phyloP scores from a whole-genome alignment of 129 eudicot species.

The Arctium minus region DNA sequence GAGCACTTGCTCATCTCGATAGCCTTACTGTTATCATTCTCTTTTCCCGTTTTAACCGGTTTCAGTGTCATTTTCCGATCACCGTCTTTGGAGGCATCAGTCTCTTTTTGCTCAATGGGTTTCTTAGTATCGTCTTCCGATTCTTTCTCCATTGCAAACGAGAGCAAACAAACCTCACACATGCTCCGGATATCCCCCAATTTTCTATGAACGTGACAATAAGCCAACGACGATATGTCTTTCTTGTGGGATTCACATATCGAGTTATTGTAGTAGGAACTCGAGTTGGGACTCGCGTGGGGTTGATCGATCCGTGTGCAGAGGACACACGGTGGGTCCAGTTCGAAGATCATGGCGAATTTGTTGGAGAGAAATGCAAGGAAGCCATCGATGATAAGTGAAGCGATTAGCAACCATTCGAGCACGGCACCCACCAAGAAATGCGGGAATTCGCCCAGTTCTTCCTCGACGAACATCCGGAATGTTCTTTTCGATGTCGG shows the following conservation, averaged over 20 bases:
- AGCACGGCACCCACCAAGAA: slow-evolving; percentile 56
- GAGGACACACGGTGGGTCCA: slow-evolving; percentile 67
- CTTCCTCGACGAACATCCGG: slow-evolving; percentile 47
- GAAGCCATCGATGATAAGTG: slow-evolving; percentile 59
- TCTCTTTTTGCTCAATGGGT: slow-evolving; percentile 34
- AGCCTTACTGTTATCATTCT: background rate
- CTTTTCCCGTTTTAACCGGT: slow-evolving; percentile 39
- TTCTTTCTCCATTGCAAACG: slow-evolving; percentile 62
- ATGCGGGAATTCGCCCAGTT: slow-evolving; percentile 52
- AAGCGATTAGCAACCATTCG: slow-evolving; percentile 60
- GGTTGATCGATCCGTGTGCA: slow-evolving; percentile 78
- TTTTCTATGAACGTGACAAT: slow-evolving; percentile 66
- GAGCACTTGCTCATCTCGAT: slow-evolving; percentile 41
- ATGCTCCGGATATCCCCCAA: slow-evolving; percentile 67
- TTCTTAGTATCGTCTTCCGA: slow-evolving; percentile 42
- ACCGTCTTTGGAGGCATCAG: slow-evolving; percentile 33
- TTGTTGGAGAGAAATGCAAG: slow-evolving; percentile 49
- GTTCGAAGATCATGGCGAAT: slow-evolving; percentile 52
- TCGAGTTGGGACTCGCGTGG: slow-evolving; percentile 26
- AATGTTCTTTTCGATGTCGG: slow-evolving; percentile 35
- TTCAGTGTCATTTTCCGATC: slow-evolving; percentile 30
- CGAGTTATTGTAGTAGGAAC: slow-evolving; percentile 56
- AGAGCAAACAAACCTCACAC: slow-evolving; percentile 83
- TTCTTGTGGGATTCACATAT: slow-evolving; percentile 78
- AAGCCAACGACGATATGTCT: slow-evolving; percentile 81